Base-by-base conservation (phyloP, 2,329 filamentous ascomycete species). In the Dryadomyces sulphureus region DNA sequence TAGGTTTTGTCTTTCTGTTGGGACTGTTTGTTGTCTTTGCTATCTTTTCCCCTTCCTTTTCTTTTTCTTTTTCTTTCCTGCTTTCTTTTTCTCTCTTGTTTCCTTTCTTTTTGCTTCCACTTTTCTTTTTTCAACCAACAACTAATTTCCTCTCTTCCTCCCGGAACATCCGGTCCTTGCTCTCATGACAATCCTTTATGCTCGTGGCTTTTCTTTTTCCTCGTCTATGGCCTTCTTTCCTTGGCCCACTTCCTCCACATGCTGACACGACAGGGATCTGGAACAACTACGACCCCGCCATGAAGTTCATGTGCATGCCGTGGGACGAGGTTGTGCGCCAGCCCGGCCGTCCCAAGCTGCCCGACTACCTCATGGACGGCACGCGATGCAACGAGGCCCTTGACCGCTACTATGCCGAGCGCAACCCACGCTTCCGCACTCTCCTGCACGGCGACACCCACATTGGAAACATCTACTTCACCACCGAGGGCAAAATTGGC, bases 391-490 rank as follows among this genome's bases (percentile, higher is more conserved):
- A 63, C 17, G 36, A 32, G 27, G 42, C 42, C 21, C 21, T 69
- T 4, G 24, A 44, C 21, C 24, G 24, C n/a, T 44, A 44, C 27
- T 44, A 32, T 21, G 27, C 24, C 1, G 42, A 44, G 34, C 42
- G 42, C 34, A 44, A 44, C 20, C 32, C 42, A 7, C 42, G 42
- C 5, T 44, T 44, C 32, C 42, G 42, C 21, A 44, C 42, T 1
- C 42, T 44, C 8, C 22, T 62, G 12, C 61, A 64, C 42, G 61
- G 60, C 39, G 61, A 64, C 46, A 47, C 60, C 7, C 61, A 63
- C 47, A 54, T 54, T 19, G 60, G 58, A 21, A 64, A 63, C 53
- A 59, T 59, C 5, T 62, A 58, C 49, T 47, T 62, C 9, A 27
- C 45, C 16, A 43, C 46, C 19, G 53, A 54, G 7, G 52, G 52